Base-by-base conservation (phyloP, 805 yeast species). In the Sporopachydermia lactativora region DNA sequence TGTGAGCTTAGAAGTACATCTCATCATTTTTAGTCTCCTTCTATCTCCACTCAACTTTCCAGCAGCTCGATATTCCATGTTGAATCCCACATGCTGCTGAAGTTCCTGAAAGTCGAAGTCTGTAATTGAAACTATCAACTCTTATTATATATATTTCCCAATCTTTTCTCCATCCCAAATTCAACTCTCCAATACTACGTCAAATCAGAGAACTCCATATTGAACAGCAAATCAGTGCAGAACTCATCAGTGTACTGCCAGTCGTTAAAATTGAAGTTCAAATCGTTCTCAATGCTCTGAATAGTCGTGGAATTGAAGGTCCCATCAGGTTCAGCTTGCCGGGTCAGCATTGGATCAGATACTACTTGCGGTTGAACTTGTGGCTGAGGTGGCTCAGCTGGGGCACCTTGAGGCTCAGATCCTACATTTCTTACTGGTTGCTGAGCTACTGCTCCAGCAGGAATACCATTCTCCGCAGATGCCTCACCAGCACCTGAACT, bases 161-260 rank as follows among this genome's bases (percentile, higher is more conserved):
- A n/a, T n/a, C n/a, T 1, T n/a, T n/a, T n/a, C n/a, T n/a, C n/a
- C n/a, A n/a, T n/a, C n/a, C n/a, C n/a, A n/a, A n/a, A n/a, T 24
- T 24, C 8, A 8, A 24, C 13, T 24, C n/a, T n/a, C 31, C 8
- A n/a, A 24, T 8, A 24, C 31, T 24, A 24, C n/a, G 31, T n/a
- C 8, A 24, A n/a, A 24, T 24, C 31, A n/a, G 31, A 24, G 31
- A 24, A 24, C 31, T 24, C 31, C 31, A 24, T 24, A 24, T 24
- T 24, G 31, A 24, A 24, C n/a, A 24, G 31, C n/a, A 24, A 24
- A 24, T 24, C 31, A 24, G 31, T 24, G 31, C 31, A 24, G 31
- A 24, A 24, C 31, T 24, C 31, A 24, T 24, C 31, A 24, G 31
- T 24, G n/a, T 24, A 24, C n/a, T 24, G 31, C 31, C 31, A 24